Evolutionary conservation across 2,329 filamentous ascomycete species (phyloP).

Genomic region (Erysiphe pulchra): DNA sequence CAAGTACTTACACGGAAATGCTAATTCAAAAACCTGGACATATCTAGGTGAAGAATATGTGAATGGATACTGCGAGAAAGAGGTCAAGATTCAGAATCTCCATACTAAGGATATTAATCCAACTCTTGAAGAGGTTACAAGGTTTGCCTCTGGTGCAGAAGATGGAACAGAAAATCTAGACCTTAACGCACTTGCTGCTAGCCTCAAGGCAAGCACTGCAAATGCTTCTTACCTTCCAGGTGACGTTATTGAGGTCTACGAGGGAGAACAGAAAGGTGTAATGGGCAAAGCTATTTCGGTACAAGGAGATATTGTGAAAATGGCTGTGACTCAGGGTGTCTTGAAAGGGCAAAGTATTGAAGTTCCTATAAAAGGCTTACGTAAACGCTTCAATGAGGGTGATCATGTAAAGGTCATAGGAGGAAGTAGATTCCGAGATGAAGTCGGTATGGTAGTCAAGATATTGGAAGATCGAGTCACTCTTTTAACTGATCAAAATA

Average conservation of each 20-base stretch:
- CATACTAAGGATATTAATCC: slow-evolving; percentile 80
- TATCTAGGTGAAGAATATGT: slow-evolving; percentile 80
- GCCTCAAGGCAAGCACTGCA: slow-evolving; percentile 59
- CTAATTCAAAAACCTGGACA: slow-evolving; percentile 38
- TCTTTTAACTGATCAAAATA: slow-evolving; percentile 73
- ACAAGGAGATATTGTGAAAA: slow-evolving; percentile 73
- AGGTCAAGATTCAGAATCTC: slow-evolving; percentile 71
- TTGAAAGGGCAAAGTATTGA: slow-evolving; percentile 67
- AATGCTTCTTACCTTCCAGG: slow-evolving; percentile 73
- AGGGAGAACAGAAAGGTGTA: slow-evolving; percentile 83
- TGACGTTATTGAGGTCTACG: slow-evolving; percentile 88
- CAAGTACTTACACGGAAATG: slow-evolving; percentile 23
- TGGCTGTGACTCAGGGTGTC: slow-evolving; percentile 62
- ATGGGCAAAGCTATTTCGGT: slow-evolving; percentile 67
- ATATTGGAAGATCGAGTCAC: slow-evolving; percentile 84
- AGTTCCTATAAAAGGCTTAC: slow-evolving; percentile 71
- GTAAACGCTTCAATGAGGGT: slow-evolving; percentile 78
- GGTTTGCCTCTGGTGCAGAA: slow-evolving; percentile 66
- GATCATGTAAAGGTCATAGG: slow-evolving; percentile 98
- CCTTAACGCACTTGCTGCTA: slow-evolving; percentile 69
- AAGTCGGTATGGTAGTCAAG: slow-evolving; percentile 90
- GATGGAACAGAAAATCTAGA: slow-evolving; percentile 89
- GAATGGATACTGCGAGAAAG: slow-evolving; percentile 81
- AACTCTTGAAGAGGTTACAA: slow-evolving; percentile 82
- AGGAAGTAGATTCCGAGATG: slow-evolving; percentile 77